Percentiles rank a stretch among this genome's conserved stretches.
Conservation (phyloP, 2,329 filamentous ascomycete species). For the Metarhizium album region DNA sequence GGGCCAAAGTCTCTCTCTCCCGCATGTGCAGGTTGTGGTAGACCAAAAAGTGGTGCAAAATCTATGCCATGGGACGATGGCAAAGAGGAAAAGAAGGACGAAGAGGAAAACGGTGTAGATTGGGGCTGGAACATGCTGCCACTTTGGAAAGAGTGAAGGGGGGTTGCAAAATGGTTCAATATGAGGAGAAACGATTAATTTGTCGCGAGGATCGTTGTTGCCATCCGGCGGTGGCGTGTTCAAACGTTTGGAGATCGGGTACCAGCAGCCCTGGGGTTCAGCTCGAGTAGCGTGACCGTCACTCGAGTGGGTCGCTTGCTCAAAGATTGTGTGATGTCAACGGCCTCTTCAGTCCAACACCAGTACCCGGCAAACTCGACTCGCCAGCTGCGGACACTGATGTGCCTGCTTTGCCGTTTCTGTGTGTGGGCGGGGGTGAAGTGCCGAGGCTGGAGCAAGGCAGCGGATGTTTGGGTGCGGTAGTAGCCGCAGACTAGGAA, state of each 20-base stretch:
- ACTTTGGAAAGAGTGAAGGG: neutral
- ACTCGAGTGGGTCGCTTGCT: neutral
- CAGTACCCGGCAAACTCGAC: neutral
- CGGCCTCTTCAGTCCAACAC: neutral
- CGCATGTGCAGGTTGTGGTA: conserved; percentile 8
- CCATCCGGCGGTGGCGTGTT: neutral
- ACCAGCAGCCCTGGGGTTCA: conserved; percentile 3
- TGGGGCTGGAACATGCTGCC: conserved; percentile 45
- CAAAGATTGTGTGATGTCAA: conserved; percentile 3
- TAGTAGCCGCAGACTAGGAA: conserved; percentile 6
- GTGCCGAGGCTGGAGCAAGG: neutral
- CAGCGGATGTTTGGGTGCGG: conserved; percentile 6
- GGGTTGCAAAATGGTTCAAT: neutral
- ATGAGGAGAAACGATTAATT: neutral
- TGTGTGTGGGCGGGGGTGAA: conserved; percentile 1
- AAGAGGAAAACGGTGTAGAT: conserved; percentile 35
- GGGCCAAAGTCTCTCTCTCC: conserved; percentile 5
- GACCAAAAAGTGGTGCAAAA: conserved; percentile 11
- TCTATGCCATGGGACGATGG: conserved; percentile 27
- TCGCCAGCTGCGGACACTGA: neutral
- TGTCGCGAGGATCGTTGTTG: neutral
- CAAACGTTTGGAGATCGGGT: neutral
- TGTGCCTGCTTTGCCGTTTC: neutral
- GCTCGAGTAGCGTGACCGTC: neutral
- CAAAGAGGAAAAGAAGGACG: conserved; percentile 25